These are phyloP conservation scores for Penicillium diatomitis DNA, from an alignment of 495 filamentous ascomycete genomes.

Conservation along the genomic window DNA sequence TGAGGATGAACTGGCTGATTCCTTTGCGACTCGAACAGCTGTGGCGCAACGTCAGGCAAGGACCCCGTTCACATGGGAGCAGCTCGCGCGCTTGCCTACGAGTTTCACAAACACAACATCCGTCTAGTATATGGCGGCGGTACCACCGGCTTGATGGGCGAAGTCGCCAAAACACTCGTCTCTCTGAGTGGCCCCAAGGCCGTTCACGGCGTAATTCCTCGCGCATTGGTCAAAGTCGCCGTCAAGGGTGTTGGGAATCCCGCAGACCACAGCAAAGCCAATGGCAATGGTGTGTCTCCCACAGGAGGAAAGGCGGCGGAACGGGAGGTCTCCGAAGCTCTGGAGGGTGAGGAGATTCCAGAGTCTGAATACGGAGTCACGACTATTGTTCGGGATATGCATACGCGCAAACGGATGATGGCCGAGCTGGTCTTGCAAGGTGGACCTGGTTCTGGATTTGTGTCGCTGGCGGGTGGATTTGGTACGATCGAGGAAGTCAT, in stretches of 20 bases:
- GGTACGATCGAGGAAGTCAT: slow-evolving; percentile 95
- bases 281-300: not conserved
- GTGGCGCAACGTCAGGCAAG: slow-evolving; percentile 65
- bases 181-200: slow-evolving; percentile 67
- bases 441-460: slow-evolving; percentile 77
- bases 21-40: slow-evolving; percentile 33
- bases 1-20: slow-evolving; percentile 1
- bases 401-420: slow-evolving; percentile 89
- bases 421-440: slow-evolving; percentile 73
- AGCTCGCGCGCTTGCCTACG: slow-evolving; percentile 65
- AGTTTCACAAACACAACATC: slow-evolving; percentile 66
- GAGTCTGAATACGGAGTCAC: slow-evolving; percentile 69
- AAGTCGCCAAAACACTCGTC: slow-evolving; percentile 80
- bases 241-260: slow-evolving; percentile 41
- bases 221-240: slow-evolving; percentile 68
- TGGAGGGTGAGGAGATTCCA: slow-evolving; percentile 42
- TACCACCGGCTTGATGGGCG: slow-evolving; percentile 91
- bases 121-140: slow-evolving; percentile 89
- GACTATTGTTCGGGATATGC: slow-evolving; percentile 89
- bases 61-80: slow-evolving; percentile 61
- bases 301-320: slow-evolving; percentile 31
- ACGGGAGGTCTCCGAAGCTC: slow-evolving; percentile 20
- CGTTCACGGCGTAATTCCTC: slow-evolving; percentile 90
- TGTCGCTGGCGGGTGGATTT: slow-evolving; percentile 83
- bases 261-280: not conserved